Evolutionary conservation across 257 asterid genomes (phyloP).

Genomic region (Cordia subcordata): DNA sequence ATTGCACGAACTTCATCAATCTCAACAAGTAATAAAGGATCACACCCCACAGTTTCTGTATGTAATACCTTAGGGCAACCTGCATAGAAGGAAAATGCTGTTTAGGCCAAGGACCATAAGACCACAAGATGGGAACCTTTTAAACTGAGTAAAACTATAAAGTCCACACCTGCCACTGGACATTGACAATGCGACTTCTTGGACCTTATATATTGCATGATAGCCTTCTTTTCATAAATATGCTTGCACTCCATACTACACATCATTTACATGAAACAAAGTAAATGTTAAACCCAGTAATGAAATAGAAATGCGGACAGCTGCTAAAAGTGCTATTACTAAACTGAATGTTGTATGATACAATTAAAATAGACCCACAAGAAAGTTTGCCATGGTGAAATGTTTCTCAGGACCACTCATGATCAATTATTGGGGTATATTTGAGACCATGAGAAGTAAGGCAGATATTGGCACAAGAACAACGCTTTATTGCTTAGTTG

Average conservation of each 20-base stretch:
- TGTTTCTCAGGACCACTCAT: too few relatives aligned
- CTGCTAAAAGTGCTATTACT: too few relatives aligned
- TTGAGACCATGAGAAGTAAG: too few relatives aligned
- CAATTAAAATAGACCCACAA: too few relatives aligned
- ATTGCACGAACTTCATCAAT: slow-evolving; percentile 74
- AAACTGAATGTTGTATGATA: too few relatives aligned
- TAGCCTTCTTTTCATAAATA: slow-evolving; percentile 59
- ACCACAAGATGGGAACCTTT: neutral
- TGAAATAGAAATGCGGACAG: too few relatives aligned
- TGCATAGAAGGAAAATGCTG: slow-evolving; percentile 21
- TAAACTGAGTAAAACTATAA: slow-evolving; percentile 4
- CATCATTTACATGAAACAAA: slow-evolving; percentile 10
- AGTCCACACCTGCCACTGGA: slow-evolving; percentile 66
- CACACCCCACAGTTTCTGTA: slow-evolving; percentile 53
- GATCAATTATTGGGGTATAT: too few relatives aligned
- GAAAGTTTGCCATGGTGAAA: too few relatives aligned
- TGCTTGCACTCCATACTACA: slow-evolving; percentile 95
- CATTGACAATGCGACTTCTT: slow-evolving; percentile 39
- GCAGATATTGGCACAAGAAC: neutral
- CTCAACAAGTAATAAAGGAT: slow-evolving; percentile 60
- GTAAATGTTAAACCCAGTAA: slow-evolving; percentile 3
- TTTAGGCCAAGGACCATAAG: neutral
- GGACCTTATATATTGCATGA: slow-evolving; percentile 50
- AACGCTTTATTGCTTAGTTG: too few relatives aligned
- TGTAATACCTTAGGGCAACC: slow-evolving; percentile 69